phyloP scores from a whole-genome alignment of 2,329 filamentous ascomycete species.

The Sporothrix globosa region DNA sequence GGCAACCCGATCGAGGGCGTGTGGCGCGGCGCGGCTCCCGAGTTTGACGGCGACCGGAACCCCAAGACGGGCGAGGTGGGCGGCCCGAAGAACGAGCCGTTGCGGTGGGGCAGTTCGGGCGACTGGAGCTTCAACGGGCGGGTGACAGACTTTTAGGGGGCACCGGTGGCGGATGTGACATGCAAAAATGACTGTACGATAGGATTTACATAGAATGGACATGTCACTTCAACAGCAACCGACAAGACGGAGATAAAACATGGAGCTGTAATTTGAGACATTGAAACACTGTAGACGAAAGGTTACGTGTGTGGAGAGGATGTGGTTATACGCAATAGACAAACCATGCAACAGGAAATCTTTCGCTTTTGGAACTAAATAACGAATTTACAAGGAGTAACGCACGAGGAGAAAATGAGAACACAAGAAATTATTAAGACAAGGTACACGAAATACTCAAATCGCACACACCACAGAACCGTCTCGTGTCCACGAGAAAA shows the following conservation, averaged over 20 bases:
- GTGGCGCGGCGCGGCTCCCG: conserved; percentile 76
- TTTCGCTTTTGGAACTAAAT: not conserved
- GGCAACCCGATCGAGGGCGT: conserved; percentile 56
- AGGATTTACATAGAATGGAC: conserved; percentile 6
- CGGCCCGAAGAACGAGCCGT: conserved; percentile 94
- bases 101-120: conserved; percentile 77
- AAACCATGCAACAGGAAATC: not conserved
- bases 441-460: not conserved
- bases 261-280: not conserved
- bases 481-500: not conserved
- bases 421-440: not conserved
- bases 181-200: not conserved
- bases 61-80: conserved; percentile 94
- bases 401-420: not conserved
- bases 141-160: conserved; percentile 76
- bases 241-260: not conserved
- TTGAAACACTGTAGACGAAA: not conserved
- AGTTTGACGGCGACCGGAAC: conserved; percentile 91
- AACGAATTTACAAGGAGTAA: no score
- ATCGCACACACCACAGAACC: not conserved
- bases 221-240: not conserved
- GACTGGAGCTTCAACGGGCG: conserved; percentile 94
- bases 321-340: not conserved
- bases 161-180: not conserved
- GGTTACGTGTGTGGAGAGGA: not conserved